phyloP scores from a whole-genome alignment of 129 eudicot species.

The sunflower (Helianthus annuus) region DNA sequence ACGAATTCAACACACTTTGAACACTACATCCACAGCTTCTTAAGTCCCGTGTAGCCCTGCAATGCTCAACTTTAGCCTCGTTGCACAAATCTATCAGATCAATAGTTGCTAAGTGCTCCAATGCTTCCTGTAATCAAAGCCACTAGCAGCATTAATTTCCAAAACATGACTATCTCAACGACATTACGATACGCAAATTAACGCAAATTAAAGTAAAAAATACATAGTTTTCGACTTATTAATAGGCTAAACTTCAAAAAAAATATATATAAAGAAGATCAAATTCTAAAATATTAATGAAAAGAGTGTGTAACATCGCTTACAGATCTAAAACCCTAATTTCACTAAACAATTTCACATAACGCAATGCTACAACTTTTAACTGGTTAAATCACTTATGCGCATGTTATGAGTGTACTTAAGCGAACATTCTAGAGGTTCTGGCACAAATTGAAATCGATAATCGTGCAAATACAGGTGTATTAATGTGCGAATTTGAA shows the following conservation, averaged over 20 bases:
- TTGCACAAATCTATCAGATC: slow-evolving; percentile 78
- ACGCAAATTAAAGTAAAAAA: not conserved
- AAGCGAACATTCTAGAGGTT: not conserved
- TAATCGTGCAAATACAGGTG: not conserved
- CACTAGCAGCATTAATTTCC: slow-evolving; percentile 15
- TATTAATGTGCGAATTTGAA: not conserved
- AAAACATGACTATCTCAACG: not conserved
- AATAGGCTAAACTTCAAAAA: not conserved
- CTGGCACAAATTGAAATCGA: not conserved
- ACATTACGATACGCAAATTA: not conserved
- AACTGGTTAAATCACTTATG: slow-evolving; percentile 2
- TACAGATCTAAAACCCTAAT: slow-evolving; percentile 25
- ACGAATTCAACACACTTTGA: slow-evolving; percentile 67
- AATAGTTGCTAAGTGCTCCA: slow-evolving; percentile 74
- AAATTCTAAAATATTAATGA: not conserved
- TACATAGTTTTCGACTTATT: not conserved
- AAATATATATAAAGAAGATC: not conserved
- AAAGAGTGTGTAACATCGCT: not conserved
- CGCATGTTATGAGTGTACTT: not conserved
- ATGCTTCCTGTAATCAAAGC: slow-evolving; percentile 59
- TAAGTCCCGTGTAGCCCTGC: slow-evolving; percentile 91
- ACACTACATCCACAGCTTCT: slow-evolving; percentile 86
- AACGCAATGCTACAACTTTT: not conserved
- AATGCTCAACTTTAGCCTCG: slow-evolving; percentile 91
- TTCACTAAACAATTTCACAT: slow-evolving; percentile 15